These are phyloP conservation scores for Beverwykella pulmonaria DNA, from an alignment of 495 filamentous ascomycete genomes.

Conservation along the genomic window DNA sequence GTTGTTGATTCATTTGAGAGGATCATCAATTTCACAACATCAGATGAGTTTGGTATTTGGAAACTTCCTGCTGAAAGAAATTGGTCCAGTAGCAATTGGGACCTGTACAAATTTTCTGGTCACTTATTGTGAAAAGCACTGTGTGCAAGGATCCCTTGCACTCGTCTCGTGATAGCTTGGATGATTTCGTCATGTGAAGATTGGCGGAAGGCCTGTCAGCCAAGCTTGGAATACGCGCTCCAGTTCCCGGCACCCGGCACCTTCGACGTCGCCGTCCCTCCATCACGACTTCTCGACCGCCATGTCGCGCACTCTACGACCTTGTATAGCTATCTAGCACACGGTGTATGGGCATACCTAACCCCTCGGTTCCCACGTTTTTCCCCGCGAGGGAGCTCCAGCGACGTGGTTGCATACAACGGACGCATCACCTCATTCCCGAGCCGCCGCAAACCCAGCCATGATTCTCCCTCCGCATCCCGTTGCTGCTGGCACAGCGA, in stretches of 20 bases:
- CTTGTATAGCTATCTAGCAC: constrained; percentile 3
- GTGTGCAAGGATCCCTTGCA: neutral
- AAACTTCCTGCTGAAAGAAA: too few relatives aligned
- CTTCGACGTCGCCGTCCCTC: neutral
- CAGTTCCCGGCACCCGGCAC: neutral
- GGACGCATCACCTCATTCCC: neutral
- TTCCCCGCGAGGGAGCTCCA: neutral
- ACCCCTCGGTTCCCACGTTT: neutral
- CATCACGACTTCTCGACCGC: neutral
- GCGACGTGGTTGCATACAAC: constrained; percentile 6
- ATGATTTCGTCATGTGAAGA: constrained; percentile 6
- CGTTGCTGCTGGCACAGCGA: constrained; percentile 36
- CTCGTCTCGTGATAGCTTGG: neutral
- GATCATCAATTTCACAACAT: too few relatives aligned
- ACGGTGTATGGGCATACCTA: neutral
- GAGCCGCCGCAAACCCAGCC: neutral
- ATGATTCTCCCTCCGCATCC: constrained; percentile 17
- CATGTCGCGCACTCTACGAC: neutral
- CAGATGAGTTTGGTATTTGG: too few relatives aligned
- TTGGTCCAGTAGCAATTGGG: too few relatives aligned
- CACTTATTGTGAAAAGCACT: too few relatives aligned
- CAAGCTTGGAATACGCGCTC: neutral
- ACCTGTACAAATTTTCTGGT: too few relatives aligned
- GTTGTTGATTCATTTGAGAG: too few relatives aligned
- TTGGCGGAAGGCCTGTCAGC: neutral